A percentile compares a stretch with the other conserved stretches of the same genome.
Conservation (phyloP, 1,139 yeast species). For the Spencermartinsiella ligniputridi region DNA sequence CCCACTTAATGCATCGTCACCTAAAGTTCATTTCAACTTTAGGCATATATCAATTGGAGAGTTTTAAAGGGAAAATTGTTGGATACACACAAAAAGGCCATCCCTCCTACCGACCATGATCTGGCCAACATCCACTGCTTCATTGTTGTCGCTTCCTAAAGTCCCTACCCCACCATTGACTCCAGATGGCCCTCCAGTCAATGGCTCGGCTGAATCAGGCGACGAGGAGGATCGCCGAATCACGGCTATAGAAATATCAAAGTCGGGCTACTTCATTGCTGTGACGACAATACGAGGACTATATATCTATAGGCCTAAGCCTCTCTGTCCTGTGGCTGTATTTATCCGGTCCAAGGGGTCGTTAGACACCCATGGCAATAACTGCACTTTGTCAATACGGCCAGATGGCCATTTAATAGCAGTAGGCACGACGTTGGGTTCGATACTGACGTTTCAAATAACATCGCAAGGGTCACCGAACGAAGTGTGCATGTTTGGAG, state of each 20-base stretch:
- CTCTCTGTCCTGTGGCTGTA: constrained; percentile 33
- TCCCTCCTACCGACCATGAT: constrained; percentile 12
- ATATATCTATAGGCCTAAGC: constrained; percentile 17
- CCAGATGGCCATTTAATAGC: constrained; percentile 33
- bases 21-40: too few relatives aligned
- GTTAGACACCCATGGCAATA: constrained; percentile 29
- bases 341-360: constrained; percentile 29
- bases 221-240: constrained; percentile 3
- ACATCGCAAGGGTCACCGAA: constrained; percentile 22
- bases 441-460: constrained; percentile 28
- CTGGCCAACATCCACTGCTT: constrained; percentile 17
- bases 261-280: constrained; percentile 9
- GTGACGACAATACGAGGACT: constrained; percentile 11
- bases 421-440: constrained; percentile 31
- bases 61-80: too few relatives aligned
- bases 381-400: constrained; percentile 27
- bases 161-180: constrained; percentile 6
- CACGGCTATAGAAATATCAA: constrained; percentile 5
- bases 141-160: constrained; percentile 9
- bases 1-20: too few relatives aligned
- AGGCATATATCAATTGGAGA: too few relatives aligned
- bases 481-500: constrained; percentile 27
- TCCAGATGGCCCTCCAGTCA: background rate
- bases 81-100: too few relatives aligned
- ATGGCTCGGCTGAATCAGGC: background rate